A percentile compares a stretch with the other conserved stretches of the same genome.
Evolutionary conservation across 768 basidiomycete genomes (phyloP).

Genomic region (Pholiota conissans): DNA sequence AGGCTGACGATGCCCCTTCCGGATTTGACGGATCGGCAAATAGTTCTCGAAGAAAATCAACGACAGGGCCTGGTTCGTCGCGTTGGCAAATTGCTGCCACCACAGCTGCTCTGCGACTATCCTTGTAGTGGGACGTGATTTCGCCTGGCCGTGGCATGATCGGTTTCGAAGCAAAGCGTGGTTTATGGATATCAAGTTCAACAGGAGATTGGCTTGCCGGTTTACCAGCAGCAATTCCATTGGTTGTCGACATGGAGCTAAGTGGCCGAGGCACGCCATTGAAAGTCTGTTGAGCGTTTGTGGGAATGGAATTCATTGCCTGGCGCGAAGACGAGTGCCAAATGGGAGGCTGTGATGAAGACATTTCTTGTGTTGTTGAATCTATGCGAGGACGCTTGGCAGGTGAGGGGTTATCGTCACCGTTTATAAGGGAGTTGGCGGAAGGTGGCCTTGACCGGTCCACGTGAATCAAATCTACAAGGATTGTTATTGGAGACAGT

Average conservation of each 20-base stretch:
- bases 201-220: slow-evolving; percentile 33
- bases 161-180: slow-evolving; percentile 72
- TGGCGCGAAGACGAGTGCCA: slow-evolving; percentile 36
- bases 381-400: slow-evolving; percentile 73
- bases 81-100: slow-evolving; percentile 66
- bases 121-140: slow-evolving; percentile 49
- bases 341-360: slow-evolving; percentile 30
- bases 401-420: slow-evolving; percentile 67
- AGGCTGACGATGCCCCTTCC: slow-evolving; percentile 22
- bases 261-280: slow-evolving; percentile 51
- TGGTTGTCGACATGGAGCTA: slow-evolving; percentile 40
- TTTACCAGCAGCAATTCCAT: slow-evolving; percentile 36
- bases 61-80: slow-evolving; percentile 63
- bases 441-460: slow-evolving; percentile 55
- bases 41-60: slow-evolving; percentile 68
- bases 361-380: slow-evolving; percentile 26
- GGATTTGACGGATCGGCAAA: slow-evolving; percentile 42
- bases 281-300: slow-evolving; percentile 29
- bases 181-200: slow-evolving; percentile 45
- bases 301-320: slow-evolving; percentile 20
- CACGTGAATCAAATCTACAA: slow-evolving; percentile 42
- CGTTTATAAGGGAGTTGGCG: slow-evolving; percentile 45
- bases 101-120: slow-evolving; percentile 59
- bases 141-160: slow-evolving; percentile 52
- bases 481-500: neutral